Base-by-base conservation (phyloP, 1,139 yeast species). In the Dujonia santamariae region DNA sequence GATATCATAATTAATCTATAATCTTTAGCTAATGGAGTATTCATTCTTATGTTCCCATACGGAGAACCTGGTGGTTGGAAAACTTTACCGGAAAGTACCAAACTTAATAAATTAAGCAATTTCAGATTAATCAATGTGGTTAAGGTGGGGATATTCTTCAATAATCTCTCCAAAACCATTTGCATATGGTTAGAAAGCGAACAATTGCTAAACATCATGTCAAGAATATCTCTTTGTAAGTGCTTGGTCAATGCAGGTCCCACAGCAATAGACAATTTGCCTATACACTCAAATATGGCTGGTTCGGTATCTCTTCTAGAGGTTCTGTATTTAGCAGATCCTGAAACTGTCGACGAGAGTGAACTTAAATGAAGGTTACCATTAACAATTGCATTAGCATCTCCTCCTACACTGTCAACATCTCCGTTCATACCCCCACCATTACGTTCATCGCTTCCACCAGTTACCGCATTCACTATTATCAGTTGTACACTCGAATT, bases 161-260 rank as follows among this genome's bases (percentile, higher is more conserved):
- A 80, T 28, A 92, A 67, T 2, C 79, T 77, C 38, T 75, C 75
- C 24, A 90, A 56, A 9, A 94, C 86, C 39, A 79, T 78, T 51
- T 86, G 80, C 78, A 90, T 78, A 43, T 85, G 81, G 41, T 76
- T 82, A 15, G 92, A 84, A 33, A 92, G 69, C 0, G 96, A 86
- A 44, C 96, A 87, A 36, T 84, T 67, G 31, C 68, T 75, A 48
- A 92, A 73, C 62, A 90, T 75, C 66, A 85, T 71, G 45, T 84
- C 94, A 38, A 92, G 63, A 17, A 90, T 75, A 48, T 87, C 95
- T 43, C 83, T 72, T 44, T 88, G 92, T 41, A 92, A 65, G 52
- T 87, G 92, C 52, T 90, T 90, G 0, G 97, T 85, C 36, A 92
- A 67, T 1, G 96, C 95, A n/a, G 96, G 95, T 0, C 97, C 97